These are phyloP conservation scores for Lecanicillium sp. DNA, from an alignment of 2,329 filamentous ascomycete species.

Conservation along the genomic window DNA sequence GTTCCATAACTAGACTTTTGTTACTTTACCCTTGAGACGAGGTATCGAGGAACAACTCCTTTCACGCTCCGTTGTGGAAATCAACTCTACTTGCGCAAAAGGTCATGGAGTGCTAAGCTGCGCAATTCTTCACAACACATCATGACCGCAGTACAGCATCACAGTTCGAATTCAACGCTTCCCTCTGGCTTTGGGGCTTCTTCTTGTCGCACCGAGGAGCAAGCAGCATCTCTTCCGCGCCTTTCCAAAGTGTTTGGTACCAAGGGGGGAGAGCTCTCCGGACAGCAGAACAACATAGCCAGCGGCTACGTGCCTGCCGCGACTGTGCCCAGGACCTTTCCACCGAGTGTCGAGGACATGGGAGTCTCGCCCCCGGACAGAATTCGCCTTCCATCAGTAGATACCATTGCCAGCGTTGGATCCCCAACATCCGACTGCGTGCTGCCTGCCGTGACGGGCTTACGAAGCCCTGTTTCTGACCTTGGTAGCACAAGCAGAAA, in stretches of 20 bases:
- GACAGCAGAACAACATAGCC: not conserved
- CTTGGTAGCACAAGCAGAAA: not conserved
- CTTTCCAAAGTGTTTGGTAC: no score
- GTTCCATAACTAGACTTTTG: no score
- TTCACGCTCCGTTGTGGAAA: no score
- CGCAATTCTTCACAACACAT: slow-evolving; percentile 1
- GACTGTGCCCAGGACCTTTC: slow-evolving; percentile 3
- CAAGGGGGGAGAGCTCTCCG: not conserved
- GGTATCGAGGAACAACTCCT: no score
- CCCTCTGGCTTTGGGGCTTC: not conserved
- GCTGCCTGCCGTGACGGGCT: not conserved
- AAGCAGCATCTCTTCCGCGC: not conserved
- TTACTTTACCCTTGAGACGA: no score
- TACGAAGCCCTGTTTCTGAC: not conserved
- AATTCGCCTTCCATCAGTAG: slow-evolving; percentile 2
- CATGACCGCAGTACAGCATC: slow-evolving; percentile 8
- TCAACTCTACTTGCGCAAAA: no score
- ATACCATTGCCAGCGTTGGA: no score
- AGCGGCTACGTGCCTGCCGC: not conserved
- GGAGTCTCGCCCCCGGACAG: not conserved
- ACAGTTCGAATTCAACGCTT: slow-evolving; percentile 3
- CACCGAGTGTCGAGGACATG: slow-evolving; percentile 2
- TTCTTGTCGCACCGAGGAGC: slow-evolving; percentile 1
- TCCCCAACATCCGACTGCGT: not conserved
- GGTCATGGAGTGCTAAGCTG: slow-evolving; percentile 1